Percentiles rank a stretch among this genome's conserved stretches.
These are phyloP conservation scores for Penicillium flavigenum DNA, from an alignment of 495 filamentous ascomycete genomes.

Conservation along the genomic window DNA sequence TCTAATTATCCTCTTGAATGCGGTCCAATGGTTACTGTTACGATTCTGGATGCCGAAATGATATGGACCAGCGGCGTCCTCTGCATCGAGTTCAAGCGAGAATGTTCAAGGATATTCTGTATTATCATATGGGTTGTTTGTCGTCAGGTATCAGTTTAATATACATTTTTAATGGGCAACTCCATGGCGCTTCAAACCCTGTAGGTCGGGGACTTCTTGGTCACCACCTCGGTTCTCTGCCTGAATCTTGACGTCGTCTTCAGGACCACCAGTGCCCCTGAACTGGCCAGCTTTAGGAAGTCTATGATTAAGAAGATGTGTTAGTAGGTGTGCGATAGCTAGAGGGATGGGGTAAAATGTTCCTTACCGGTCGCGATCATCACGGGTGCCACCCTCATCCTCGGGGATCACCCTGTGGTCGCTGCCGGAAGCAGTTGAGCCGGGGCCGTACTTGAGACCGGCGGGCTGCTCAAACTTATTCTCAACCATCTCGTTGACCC, in stretches of 20 bases:
- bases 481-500: constrained; percentile 49
- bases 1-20: too few species aligned
- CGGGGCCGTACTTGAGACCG: constrained; percentile 47
- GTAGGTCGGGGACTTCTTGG: constrained; percentile 40
- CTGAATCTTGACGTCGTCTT: constrained; percentile 44
- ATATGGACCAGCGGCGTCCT: too few species aligned
- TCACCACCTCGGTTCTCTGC: constrained; percentile 42
- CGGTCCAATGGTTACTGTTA: too few species aligned
- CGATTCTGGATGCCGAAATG: too few species aligned
- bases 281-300: constrained; percentile 49
- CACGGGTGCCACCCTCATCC: constrained; percentile 50
- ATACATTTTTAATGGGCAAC: constrained; percentile 21
- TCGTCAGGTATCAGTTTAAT: constrained; percentile 17
- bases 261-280: constrained; percentile 52
- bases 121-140: background rate
- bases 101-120: background rate
- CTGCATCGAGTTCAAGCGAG: too few species aligned
- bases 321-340: constrained; percentile 3
- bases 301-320: constrained; percentile 22
- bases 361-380: constrained; percentile 44
- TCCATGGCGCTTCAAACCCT: constrained; percentile 33
- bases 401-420: constrained; percentile 52
- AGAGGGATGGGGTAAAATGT: too few species aligned
- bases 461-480: constrained; percentile 46
- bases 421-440: constrained; percentile 48